Conservation (phyloP, 169 alveolate genomes). For the Plasmodium vinckei region DNA sequence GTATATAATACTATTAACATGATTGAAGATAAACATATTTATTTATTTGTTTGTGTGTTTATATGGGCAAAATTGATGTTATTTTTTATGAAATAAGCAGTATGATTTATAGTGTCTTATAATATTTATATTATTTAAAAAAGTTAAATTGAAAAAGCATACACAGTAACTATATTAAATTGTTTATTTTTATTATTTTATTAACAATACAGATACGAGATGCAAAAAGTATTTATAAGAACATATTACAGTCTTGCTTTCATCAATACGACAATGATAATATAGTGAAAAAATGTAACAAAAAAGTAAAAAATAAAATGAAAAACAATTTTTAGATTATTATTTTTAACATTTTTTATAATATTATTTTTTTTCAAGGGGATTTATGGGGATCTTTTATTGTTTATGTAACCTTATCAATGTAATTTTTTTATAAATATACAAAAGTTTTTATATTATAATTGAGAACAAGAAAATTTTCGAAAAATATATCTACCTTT, state of each 20-base stretch:
- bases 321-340: background rate
- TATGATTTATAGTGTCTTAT: background rate
- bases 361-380: slow-evolving; percentile 31
- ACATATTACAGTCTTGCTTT: slow-evolving; percentile 49
- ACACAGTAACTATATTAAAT: background rate
- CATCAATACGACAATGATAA: slow-evolving; percentile 64
- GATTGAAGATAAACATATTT: background rate
- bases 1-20: background rate
- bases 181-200: slow-evolving; percentile 10
- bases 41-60: slow-evolving; percentile 1
- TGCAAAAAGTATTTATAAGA: slow-evolving; percentile 51
- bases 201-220: slow-evolving; percentile 38
- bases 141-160: background rate
- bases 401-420: slow-evolving; percentile 55
- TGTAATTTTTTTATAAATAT: slow-evolving; percentile 22
- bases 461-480: background rate
- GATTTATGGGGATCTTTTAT: slow-evolving; percentile 75
- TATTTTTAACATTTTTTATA: slow-evolving; percentile 7
- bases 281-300: slow-evolving; percentile 60
- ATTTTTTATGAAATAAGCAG: background rate
- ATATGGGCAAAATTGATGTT: background rate
- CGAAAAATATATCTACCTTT: background rate
- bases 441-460: background rate
- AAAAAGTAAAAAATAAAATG: background rate
- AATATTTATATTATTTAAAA: background rate